phyloP scores from a whole-genome alignment of 495 filamentous ascomycete species.

The Symbiotaphrina buchneri region DNA sequence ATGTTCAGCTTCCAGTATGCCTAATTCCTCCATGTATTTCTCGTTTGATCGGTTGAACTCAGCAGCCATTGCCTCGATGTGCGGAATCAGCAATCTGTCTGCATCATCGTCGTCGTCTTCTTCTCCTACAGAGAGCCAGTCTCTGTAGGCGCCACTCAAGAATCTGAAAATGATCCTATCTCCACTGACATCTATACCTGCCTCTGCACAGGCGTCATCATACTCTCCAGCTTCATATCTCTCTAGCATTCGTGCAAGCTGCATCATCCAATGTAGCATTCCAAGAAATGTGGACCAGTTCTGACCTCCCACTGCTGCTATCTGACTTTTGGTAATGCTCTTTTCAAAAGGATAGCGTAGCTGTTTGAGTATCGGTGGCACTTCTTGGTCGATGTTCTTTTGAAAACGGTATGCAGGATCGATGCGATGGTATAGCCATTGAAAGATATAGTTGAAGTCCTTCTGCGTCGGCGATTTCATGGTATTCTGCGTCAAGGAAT shows the following conservation, averaged over 20 bases:
- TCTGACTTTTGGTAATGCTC: constrained; percentile 83
- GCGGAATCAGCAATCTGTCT: constrained; percentile 49
- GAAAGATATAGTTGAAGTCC: constrained; percentile 91
- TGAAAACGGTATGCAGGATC: constrained; percentile 82
- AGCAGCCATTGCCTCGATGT: constrained; percentile 71
- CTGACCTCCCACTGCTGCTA: constrained; percentile 79
- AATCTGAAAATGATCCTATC: constrained; percentile 91
- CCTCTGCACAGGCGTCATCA: constrained; percentile 72
- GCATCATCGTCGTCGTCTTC: constrained; percentile 69
- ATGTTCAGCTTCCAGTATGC: constrained; percentile 67
- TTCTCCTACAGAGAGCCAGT: constrained; percentile 77
- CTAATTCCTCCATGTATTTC: constrained; percentile 58
- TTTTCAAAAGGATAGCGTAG: constrained; percentile 87
- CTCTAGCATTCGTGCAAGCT: constrained; percentile 79
- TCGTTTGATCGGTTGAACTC: constrained; percentile 72
- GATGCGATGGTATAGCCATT: constrained; percentile 89
- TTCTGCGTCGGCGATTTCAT: constrained; percentile 91
- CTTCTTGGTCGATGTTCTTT: constrained; percentile 83
- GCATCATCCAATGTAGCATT: constrained; percentile 97
- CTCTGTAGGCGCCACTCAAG: constrained; percentile 66
- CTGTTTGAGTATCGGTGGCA: constrained; percentile 74
- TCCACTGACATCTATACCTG: constrained; percentile 63
- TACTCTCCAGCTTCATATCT: constrained; percentile 50
- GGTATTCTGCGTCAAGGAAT: constrained; percentile 66
- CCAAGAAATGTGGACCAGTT: constrained; percentile 92